phyloP scores from a whole-genome alignment of 2,329 filamentous ascomycete genomes.

The Colletotrichum horii region DNA sequence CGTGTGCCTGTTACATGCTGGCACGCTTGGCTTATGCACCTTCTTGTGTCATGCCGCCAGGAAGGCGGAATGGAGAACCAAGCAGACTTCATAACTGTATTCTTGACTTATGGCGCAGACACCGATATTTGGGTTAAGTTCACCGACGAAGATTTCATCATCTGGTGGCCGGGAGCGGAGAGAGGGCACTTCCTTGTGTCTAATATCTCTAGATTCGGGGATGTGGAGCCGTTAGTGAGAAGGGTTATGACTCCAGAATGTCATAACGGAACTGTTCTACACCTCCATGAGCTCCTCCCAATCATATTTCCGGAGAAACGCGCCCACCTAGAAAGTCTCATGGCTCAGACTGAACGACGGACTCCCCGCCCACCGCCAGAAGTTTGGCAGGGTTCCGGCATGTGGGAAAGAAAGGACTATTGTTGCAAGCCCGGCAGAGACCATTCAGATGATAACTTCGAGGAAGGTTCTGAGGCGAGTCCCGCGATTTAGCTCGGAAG shows the following conservation, averaged over 20 bases:
- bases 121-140: neutral
- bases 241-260: neutral
- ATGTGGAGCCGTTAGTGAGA: neutral
- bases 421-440: neutral
- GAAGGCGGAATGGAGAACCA: neutral
- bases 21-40: neutral
- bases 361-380: neutral
- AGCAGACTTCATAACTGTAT: neutral
- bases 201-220: neutral
- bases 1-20: neutral
- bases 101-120: neutral
- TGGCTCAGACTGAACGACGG: neutral
- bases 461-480: neutral
- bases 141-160: neutral
- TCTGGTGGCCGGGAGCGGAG: neutral
- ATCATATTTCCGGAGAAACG: neutral
- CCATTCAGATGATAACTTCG: neutral
- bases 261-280: neutral
- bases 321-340: neutral
- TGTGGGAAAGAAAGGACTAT: neutral
- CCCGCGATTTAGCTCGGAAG: neutral
- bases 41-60: neutral
- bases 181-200: neutral
- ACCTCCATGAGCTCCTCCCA: neutral
- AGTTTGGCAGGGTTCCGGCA: neutral